Percentiles rank a stretch among this genome's conserved stretches.
These are phyloP conservation scores for Tolypocladium album DNA, from an alignment of 2,329 filamentous ascomycete species.

Conservation along the genomic window DNA sequence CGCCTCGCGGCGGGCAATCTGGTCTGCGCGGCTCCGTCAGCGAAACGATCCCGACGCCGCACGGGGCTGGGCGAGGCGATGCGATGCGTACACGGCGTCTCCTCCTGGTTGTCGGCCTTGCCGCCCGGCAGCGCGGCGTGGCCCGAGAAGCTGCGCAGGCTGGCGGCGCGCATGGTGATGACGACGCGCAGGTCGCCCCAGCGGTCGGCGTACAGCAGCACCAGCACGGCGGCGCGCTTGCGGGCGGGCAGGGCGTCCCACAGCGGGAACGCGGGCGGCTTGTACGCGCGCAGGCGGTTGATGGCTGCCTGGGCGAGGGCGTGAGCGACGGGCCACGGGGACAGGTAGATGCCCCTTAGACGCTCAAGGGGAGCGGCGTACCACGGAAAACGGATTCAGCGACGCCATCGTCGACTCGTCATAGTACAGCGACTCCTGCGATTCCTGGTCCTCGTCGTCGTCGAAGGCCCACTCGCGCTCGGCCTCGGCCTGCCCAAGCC, in stretches of 20 bases:
- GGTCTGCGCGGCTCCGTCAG: constrained; percentile 33
- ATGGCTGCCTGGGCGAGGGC: constrained; percentile 38
- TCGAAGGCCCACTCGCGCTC: neutral
- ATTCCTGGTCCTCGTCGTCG: constrained; percentile 10
- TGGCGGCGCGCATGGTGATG: constrained; percentile 56
- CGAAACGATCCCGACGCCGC: too few species aligned
- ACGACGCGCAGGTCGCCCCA: constrained; percentile 67
- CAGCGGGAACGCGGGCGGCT: constrained; percentile 46
- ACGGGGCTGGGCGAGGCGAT: too few species aligned
- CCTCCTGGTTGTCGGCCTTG: constrained; percentile 47
- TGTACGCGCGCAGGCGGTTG: constrained; percentile 49
- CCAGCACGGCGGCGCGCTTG: constrained; percentile 74
- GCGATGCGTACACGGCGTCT: constrained; percentile 45
- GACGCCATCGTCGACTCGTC: constrained; percentile 47
- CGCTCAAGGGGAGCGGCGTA: constrained; percentile 20
- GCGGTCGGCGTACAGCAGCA: constrained; percentile 79
- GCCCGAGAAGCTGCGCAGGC: constrained; percentile 60
- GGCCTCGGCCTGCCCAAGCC: constrained; percentile 3
- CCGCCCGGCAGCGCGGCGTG: constrained; percentile 83
- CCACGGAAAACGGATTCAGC: constrained; percentile 41
- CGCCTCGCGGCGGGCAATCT: constrained; percentile 82
- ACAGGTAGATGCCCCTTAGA: constrained; percentile 2
- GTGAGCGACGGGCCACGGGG: constrained; percentile 4
- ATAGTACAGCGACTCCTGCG: constrained; percentile 41
- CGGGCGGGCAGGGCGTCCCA: constrained; percentile 52